A percentile compares a stretch with the other conserved stretches of the same genome.
Conservation (phyloP, 257 asterid species). For the Nyctanthes arbortristis region DNA sequence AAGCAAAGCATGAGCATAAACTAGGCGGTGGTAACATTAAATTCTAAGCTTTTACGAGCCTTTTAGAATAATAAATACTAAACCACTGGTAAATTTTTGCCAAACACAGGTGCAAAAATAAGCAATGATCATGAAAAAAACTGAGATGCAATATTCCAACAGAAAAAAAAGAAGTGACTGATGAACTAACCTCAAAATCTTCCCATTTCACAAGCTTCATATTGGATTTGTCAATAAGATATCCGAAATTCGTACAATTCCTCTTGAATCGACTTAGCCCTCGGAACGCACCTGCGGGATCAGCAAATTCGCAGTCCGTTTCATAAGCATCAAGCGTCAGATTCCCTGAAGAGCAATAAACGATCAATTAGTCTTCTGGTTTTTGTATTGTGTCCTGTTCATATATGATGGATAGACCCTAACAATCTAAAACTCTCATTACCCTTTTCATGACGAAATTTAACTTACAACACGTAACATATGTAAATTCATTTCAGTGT, state of each 20-base stretch:
- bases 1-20: too few species aligned
- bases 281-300: slow-evolving; percentile 93
- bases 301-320: slow-evolving; percentile 93
- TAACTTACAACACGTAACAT: too few species aligned
- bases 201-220: slow-evolving; percentile 98
- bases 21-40: too few species aligned
- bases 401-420: not conserved
- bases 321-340: slow-evolving; percentile 78
- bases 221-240: slow-evolving; percentile 64
- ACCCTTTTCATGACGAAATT: too few species aligned
- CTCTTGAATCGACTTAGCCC: slow-evolving; percentile 78
- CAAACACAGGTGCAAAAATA: too few species aligned
- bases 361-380: not conserved
- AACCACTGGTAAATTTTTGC: too few species aligned
- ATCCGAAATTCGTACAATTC: slow-evolving; percentile 93
- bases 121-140: not conserved
- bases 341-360: slow-evolving; percentile 50
- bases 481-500: not conserved
- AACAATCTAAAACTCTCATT: not conserved
- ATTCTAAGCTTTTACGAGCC: too few species aligned
- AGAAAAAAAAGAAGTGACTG: not conserved
- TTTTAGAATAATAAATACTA: too few species aligned
- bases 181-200: slow-evolving; percentile 66
- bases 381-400: not conserved
- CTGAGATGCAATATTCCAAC: not conserved